These are phyloP conservation scores for Mycena citricolor DNA, from an alignment of 1,284 basidiomycete genomes.

Conservation along the genomic window DNA sequence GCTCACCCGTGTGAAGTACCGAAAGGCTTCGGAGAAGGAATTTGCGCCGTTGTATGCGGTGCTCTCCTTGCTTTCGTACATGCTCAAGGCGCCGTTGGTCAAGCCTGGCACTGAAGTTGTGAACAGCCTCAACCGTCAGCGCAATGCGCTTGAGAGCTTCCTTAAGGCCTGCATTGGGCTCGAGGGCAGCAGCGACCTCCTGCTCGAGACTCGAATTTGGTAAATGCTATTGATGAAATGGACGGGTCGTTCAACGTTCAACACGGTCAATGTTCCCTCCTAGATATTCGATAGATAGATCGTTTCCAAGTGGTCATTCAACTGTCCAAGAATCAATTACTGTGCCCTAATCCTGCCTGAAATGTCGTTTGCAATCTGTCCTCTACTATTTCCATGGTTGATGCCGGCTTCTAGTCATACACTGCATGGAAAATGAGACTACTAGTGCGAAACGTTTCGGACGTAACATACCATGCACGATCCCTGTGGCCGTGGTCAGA, in stretches of 20 bases:
- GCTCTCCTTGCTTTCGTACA: conserved; percentile 88
- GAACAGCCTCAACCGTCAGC: conserved; percentile 93
- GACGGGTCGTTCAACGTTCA: neutral
- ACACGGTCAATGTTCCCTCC: too few species aligned
- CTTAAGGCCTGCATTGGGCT: conserved; percentile 90
- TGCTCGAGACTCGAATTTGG: conserved; percentile 88
- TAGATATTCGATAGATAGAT: too few species aligned
- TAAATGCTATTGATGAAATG: conserved; percentile 42
- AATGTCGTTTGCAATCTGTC: too few species aligned
- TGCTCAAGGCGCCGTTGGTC: conserved; percentile 97
- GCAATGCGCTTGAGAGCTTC: conserved; percentile 92
- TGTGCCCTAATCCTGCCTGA: too few species aligned
- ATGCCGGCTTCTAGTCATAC: conserved; percentile 22
- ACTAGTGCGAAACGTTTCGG: too few species aligned
- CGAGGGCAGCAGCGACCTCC: conserved; percentile 78
- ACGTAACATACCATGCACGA: conserved; percentile 37
- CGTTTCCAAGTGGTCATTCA: conserved; percentile 22
- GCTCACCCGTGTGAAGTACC: conserved; percentile 90
- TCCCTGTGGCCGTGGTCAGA: conserved; percentile 26
- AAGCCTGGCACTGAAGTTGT: conserved; percentile 95
- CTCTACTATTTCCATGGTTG: too few species aligned
- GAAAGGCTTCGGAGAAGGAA: conserved; percentile 52
- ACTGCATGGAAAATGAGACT: conserved; percentile 4
- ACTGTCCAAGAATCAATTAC: conserved; percentile 20
- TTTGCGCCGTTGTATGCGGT: conserved; percentile 87